Evolutionary conservation across 1,284 basidiomycete genomes (phyloP), one percentile per base, ranked within the genome.

Genomic region (Malassezia sympodialis): DNA sequence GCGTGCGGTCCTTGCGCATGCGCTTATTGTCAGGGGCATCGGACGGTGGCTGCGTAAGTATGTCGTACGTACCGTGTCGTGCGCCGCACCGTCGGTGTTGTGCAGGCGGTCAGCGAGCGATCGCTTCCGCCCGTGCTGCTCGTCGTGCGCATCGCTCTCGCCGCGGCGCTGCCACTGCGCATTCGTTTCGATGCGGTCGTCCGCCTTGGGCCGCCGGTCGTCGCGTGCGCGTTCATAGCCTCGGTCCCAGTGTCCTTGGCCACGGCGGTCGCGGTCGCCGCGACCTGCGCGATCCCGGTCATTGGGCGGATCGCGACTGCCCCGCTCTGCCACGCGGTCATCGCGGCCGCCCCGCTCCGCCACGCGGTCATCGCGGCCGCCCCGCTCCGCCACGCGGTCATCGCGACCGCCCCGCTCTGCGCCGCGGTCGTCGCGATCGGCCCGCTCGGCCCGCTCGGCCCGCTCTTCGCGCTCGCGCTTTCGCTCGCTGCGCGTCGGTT

Each of bases 51-150:
- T 42, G 27, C 17, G 35, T 35, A 21, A 26, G n/a, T 21, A 15
- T 10, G 30, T 15, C 31, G 31, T 21, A 41, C 21, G 32, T 35
- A n/a, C 24, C 24, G 46, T 31, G 34, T 34, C 37, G 39, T n/a
- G 45, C 40, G 30, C 42, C 26, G 26, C 41, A 40, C 26, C n/a
- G 4, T 55, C 53, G 15, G 40, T n/a, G 11, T 30, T 21, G 34
- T 30, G 40, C 21, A 57, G 47, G 14, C 55, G 55, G 35, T 57
- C 55, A 1, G 55, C 55, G 2, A 57, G 32, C 15, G 55, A 52
- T 11, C 55, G 55, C 35, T 52, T 57, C 26, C 55, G 55, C 17
- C 41, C 50, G 8, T 27, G 15, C 32, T 39, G 48, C 34, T 46
- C 49, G 21, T 56, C 54, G 10, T 51, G 41, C 23, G 15, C 23